phyloP scores from a whole-genome alignment of 768 basidiomycete genomes.

The Vishniacozyma victoriae region DNA sequence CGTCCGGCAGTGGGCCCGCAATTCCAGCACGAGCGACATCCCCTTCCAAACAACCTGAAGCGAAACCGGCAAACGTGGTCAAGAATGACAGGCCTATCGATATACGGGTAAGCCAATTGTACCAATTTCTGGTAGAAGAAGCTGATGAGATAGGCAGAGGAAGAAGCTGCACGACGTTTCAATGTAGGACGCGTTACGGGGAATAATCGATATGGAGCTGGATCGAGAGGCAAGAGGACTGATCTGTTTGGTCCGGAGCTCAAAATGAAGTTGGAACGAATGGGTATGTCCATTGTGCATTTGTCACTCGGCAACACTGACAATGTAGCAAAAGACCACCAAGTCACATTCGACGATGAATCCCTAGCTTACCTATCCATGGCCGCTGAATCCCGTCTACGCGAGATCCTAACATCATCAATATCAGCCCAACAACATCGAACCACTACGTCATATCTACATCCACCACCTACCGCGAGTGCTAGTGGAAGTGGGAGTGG shows the following conservation, averaged over 20 bases:
- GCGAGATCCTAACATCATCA: slow-evolving; percentile 15
- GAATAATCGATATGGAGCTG: slow-evolving; percentile 7
- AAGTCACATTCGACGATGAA: slow-evolving; percentile 22
- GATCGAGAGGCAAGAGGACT: slow-evolving; percentile 17
- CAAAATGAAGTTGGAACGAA: slow-evolving; percentile 3
- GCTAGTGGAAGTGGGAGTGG: neutral
- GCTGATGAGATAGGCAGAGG: too few relatives aligned
- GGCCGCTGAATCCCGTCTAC: slow-evolving; percentile 30
- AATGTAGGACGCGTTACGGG: slow-evolving; percentile 18
- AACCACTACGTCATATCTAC: slow-evolving; percentile 20
- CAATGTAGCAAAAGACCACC: slow-evolving; percentile 19
- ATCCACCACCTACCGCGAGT: slow-evolving; percentile 7
- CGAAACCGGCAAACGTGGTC: too few relatives aligned
- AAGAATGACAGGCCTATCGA: too few relatives aligned
- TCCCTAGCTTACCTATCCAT: slow-evolving; percentile 23
- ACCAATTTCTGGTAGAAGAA: too few relatives aligned
- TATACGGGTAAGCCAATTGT: too few relatives aligned
- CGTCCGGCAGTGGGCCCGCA: too few relatives aligned
- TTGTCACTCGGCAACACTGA: neutral
- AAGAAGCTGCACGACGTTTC: slow-evolving; percentile 29
- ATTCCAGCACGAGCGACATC: too few relatives aligned
- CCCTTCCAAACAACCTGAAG: too few relatives aligned
- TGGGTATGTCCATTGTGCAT: slow-evolving; percentile 8
- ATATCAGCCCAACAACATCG: slow-evolving; percentile 30
- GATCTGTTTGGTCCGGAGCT: slow-evolving; percentile 21